A percentile compares a stretch with the other conserved stretches of the same genome.
Evolutionary conservation across 805 yeast species (phyloP).

Genomic region (Cyberlindnera lachancei): DNA sequence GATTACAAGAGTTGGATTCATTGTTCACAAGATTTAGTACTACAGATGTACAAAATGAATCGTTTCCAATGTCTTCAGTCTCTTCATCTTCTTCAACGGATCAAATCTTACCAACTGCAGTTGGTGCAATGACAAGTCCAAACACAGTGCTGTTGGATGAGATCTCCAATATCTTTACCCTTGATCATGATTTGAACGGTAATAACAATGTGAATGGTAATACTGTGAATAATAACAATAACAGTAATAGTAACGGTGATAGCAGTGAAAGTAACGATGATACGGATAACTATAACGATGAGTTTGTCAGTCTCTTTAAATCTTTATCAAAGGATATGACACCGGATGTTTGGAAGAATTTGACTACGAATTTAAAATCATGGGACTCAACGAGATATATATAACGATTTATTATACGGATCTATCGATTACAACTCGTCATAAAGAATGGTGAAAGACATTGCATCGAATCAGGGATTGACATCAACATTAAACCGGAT

Average conservation of each 20-base stretch:
- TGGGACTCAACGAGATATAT: constrained; percentile 18
- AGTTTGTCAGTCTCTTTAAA: constrained; percentile 10
- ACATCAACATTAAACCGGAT: background rate
- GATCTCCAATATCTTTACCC: constrained; percentile 16
- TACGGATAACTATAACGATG: no score
- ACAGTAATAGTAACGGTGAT: no score
- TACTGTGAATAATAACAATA: no score
- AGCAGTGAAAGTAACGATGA: no score
- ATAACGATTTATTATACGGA: no score
- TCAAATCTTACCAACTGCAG: background rate
- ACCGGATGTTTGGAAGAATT: constrained; percentile 17
- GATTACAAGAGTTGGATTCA: constrained; percentile 21
- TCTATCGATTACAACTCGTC: no score
- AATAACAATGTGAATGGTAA: no score
- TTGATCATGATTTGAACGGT: constrained; percentile 4
- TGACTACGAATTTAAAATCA: constrained; percentile 14
- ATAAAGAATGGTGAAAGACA: background rate
- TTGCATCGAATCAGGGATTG: background rate
- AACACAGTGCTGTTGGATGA: constrained; percentile 14
- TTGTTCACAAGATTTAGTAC: constrained; percentile 13
- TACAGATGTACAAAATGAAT: no score
- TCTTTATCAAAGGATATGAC: constrained; percentile 14
- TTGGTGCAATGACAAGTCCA: constrained; percentile 10
- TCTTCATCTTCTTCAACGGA: constrained; percentile 1
- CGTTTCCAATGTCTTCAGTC: no score